These are phyloP conservation scores for Ceratocystis papillata DNA, from an alignment of 2,329 filamentous ascomycete species.

Conservation along the genomic window DNA sequence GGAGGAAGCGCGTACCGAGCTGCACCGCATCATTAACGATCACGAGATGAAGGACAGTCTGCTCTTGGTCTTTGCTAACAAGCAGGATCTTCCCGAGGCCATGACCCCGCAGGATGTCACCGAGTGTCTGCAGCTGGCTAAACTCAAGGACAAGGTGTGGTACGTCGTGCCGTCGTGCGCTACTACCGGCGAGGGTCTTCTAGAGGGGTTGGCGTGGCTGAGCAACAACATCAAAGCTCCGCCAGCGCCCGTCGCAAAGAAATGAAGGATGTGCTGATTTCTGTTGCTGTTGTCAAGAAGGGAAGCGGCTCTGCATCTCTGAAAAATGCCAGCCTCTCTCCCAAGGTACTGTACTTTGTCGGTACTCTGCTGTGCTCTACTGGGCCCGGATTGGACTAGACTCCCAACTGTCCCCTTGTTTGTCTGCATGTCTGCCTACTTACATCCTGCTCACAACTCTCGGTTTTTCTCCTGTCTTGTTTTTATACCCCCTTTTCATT, in stretches of 20 bases:
- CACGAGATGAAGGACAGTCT: slow-evolving; percentile 95
- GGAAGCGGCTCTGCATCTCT: background rate
- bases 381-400: background rate
- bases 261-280: slow-evolving; percentile 32
- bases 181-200: slow-evolving; percentile 67
- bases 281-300: background rate
- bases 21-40: slow-evolving; percentile 96
- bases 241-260: slow-evolving; percentile 42
- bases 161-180: slow-evolving; percentile 76
- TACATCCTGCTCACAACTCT: background rate
- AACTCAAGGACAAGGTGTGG: slow-evolving; percentile 75
- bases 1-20: slow-evolving; percentile 82
- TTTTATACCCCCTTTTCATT: slow-evolving; percentile 10
- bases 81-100: slow-evolving; percentile 84
- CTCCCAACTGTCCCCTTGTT: background rate
- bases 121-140: slow-evolving; percentile 61
- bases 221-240: slow-evolving; percentile 71
- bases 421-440: no score
- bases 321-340: background rate
- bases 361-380: background rate
- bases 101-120: slow-evolving; percentile 73
- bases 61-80: slow-evolving; percentile 94
- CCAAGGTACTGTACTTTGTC: background rate
- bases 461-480: slow-evolving; percentile 12
- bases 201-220: slow-evolving; percentile 73